These are phyloP conservation scores for Tulasnella sp. DNA, from an alignment of 768 basidiomycete species.

Conservation along the genomic window DNA sequence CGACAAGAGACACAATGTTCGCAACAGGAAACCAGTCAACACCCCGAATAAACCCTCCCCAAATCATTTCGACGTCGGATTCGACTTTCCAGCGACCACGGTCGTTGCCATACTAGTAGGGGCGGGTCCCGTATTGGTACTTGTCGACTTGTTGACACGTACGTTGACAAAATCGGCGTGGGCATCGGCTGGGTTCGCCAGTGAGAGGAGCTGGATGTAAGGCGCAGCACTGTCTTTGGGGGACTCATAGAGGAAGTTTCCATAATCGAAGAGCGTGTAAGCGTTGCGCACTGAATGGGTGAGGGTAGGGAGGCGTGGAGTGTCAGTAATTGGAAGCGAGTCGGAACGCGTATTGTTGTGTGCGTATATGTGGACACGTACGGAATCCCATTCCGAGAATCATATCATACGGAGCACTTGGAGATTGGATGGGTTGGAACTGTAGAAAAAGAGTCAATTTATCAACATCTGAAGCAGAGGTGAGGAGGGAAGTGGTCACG, in stretches of 20 bases:
- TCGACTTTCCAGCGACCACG: too few species aligned
- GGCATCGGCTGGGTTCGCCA: slow-evolving; percentile 43
- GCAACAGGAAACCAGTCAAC: too few species aligned
- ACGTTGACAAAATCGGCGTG: slow-evolving; percentile 54
- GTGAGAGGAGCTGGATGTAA: slow-evolving; percentile 53
- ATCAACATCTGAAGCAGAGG: slow-evolving; percentile 23
- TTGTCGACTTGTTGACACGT: slow-evolving; percentile 51
- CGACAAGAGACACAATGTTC: too few species aligned
- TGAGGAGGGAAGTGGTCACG: too few species aligned
- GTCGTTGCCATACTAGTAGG: too few species aligned
- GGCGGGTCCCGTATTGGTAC: slow-evolving; percentile 38
- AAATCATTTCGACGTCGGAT: too few species aligned
- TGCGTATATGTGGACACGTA: too few species aligned
- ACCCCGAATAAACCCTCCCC: too few species aligned
- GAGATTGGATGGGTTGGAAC: slow-evolving; percentile 60
- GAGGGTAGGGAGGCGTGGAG: not conserved
- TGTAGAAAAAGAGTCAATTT: slow-evolving; percentile 51
- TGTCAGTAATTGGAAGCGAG: not conserved
- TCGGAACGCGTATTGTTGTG: too few species aligned
- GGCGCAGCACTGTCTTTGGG: slow-evolving; percentile 38
- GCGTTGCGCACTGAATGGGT: slow-evolving; percentile 46
- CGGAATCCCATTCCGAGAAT: slow-evolving; percentile 66
- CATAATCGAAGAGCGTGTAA: slow-evolving; percentile 50
- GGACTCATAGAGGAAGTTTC: slow-evolving; percentile 44
- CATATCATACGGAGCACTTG: slow-evolving; percentile 47